Base-by-base conservation (phyloP, 495 filamentous ascomycete genomes). In the Penicillium samsonianum region DNA sequence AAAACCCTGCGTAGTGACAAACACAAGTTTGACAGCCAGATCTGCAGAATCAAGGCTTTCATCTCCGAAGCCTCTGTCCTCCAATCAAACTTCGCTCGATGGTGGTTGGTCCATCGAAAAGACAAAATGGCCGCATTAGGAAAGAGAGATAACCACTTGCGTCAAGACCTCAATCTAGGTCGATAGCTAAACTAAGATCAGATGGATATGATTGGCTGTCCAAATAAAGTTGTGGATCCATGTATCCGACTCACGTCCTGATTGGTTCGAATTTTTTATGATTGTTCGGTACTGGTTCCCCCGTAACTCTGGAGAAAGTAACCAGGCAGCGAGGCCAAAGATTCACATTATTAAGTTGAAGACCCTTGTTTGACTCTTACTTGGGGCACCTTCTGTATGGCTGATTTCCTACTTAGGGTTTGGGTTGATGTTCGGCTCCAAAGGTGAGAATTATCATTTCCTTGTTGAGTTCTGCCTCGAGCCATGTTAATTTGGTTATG, bases 131-230 rank as follows among this genome's bases (percentile, higher is more conserved):
- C 65, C 59, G 60, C 30, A 63, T 52, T 57, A 37, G 61, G 60
- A 61, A 51, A 6, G 22, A 12, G 30, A 11, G 5, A 16, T 22
- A n/a, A 55, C 50, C 59, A 51, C 55, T 71, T 66, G 69, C 69
- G 67, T 72, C 69, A 72, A 50, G 61, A 57, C 54, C 25, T 48
- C 26, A 22, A 14, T n/a, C 43, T 17, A 9, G 35, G 7, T 17
- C 35, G 35, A n/a, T 5, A 2, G 35, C n/a, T 38, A 38, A n/a
- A 38, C 7, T 16, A 7, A 38, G 17, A 5, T 17, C n/a, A 9
- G 2, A 38, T 5, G 6, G 16, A 17, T 4, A 22, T 54, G 41
- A 45, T 45, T 54, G 41, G 41, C 4, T 45, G 28, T 0, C 11
- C 8, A 2, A 17, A 45, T 54, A 54, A 33, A 26, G 19, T 35